phyloP scores from a whole-genome alignment of 441 rosid species.

The Monsonia emarginata region DNA sequence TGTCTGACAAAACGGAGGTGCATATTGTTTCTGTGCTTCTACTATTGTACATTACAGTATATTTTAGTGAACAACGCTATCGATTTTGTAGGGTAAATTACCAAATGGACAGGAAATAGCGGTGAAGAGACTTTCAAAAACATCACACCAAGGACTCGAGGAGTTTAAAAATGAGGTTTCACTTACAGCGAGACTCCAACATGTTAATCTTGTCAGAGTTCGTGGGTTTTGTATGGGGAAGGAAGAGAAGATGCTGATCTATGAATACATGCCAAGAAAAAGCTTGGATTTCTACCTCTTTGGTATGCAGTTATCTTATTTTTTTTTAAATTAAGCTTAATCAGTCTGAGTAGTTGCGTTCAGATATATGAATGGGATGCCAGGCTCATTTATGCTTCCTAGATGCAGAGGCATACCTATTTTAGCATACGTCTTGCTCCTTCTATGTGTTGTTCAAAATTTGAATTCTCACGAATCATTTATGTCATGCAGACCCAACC shows the following conservation, averaged over 20 bases:
- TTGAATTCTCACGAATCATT: not conserved
- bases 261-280: constrained; percentile 13
- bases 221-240: constrained; percentile 17
- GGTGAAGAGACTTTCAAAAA: constrained; percentile 18
- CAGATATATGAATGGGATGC: not conserved
- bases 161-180: constrained; percentile 17
- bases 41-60: not conserved
- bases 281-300: constrained; percentile 18
- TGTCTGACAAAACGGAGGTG: not conserved
- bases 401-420: not conserved
- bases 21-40: not conserved
- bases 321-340: not conserved
- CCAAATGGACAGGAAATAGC: constrained; percentile 16
- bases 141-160: constrained; percentile 19
- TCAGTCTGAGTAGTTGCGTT: not conserved
- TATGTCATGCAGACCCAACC: constrained; percentile 14
- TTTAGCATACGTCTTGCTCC: not conserved
- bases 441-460: not conserved
- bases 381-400: not conserved
- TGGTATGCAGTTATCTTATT: constrained; percentile 5
- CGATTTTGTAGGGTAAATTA: constrained; percentile 11
- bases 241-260: constrained; percentile 17
- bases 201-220: constrained; percentile 15
- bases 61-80: not conserved
- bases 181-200: constrained; percentile 19